Evolutionary conservation across 2,329 filamentous ascomycete genomes (phyloP), one percentile per base, ranked within the genome.

Genomic region (Fusarium continuum): DNA sequence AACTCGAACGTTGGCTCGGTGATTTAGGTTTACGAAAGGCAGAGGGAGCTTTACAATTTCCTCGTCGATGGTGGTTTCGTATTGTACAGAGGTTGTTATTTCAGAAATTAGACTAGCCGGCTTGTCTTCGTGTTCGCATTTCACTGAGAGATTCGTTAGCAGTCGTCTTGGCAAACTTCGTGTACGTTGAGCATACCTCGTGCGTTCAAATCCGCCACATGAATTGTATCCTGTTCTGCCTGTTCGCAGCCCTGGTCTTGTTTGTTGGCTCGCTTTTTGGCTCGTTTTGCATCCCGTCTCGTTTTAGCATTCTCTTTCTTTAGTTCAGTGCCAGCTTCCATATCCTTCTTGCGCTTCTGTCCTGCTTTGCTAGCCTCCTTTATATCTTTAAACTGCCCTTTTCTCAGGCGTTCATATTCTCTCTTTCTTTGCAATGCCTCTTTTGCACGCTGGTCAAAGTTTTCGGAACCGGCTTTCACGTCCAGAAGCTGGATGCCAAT

Each of bases 11-110:
- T 83, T 81, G 19, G 86, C 80, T 40, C 87, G 85, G 72, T 93
- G 93, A 35, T 87, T 90, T 53, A 83, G 78, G 70, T 93, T 92
- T 53, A 88, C 82, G 70, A 96, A 96, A 0, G 93, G 91, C 0
- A 93, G 68, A n/a, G 67, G 64, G 2, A 85, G 32, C 5, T 65
- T 71, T 3, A 76, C 67, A 14, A 69, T 49, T 39, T 77, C 51
- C 14, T 71, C 76, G 8, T 81, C 75, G 2, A 83, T 76, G 25
- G 75, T 76, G 16, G 81, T 81, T 39, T 80, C 72, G 61, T 85
- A 73, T 7, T 68, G 64, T 2, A 73, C 54, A 2, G 75, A 75
- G 28, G 79, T 69, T 0, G 82, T 68, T 8, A 86, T 75, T 1
- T 78, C 74, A 0, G 74, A 68, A 9, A 85, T 61, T 1, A 69